Conservation (phyloP, 768 basidiomycete species). For the Psilocybe cubensis region DNA sequence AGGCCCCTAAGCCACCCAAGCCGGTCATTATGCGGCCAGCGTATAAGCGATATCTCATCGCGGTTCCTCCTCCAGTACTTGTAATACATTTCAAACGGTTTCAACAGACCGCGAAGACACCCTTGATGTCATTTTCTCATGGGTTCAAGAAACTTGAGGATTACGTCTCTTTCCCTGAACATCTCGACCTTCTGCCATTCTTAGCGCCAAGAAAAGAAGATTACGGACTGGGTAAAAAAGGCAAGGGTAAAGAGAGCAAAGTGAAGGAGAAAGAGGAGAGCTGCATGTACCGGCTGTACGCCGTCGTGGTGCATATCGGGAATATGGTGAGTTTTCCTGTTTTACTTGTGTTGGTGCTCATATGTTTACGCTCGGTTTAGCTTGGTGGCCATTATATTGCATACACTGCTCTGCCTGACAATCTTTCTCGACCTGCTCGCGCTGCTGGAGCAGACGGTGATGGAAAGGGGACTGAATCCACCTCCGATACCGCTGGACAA, state of each 20-base stretch:
- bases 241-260: conserved; percentile 15
- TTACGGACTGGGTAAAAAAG: conserved; percentile 46
- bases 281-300: conserved; percentile 64
- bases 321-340: conserved; percentile 66
- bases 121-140: conserved; percentile 63
- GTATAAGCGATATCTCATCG: conserved; percentile 94
- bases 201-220: conserved; percentile 82
- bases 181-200: conserved; percentile 84
- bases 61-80: conserved; percentile 81
- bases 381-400: conserved; percentile 91
- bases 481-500: conserved; percentile 1
- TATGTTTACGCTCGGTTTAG: conserved; percentile 36
- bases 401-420: conserved; percentile 72
- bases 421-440: conserved; percentile 12
- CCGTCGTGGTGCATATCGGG: conserved; percentile 86
- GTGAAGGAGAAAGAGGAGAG: conserved; percentile 21
- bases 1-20: conserved; percentile 39
- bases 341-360: conserved; percentile 8
- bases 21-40: conserved; percentile 82
- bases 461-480: background rate
- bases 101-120: conserved; percentile 76
- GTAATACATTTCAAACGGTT: conserved; percentile 95
- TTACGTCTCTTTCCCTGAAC: conserved; percentile 87
- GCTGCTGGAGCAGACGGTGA: background rate
- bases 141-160: conserved; percentile 92